phyloP scores from a whole-genome alignment of 441 rosid species.

The Rhodomyrtus psidioides region DNA sequence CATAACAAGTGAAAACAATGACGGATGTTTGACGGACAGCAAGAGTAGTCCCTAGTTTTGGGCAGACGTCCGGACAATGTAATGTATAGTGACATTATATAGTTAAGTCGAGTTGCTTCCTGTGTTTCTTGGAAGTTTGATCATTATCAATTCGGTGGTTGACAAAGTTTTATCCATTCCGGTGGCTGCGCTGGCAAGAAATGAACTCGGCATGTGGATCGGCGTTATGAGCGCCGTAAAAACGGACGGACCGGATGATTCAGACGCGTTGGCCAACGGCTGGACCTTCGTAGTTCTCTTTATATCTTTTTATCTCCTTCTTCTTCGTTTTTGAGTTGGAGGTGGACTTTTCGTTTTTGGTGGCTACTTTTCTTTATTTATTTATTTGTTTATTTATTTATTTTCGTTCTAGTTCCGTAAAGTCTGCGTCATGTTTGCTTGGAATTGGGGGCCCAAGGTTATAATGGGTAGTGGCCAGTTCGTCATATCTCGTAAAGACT shows the following conservation, averaged over 20 bases:
- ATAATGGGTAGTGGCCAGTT: background rate
- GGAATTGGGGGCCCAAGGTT: background rate
- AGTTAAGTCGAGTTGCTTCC: background rate
- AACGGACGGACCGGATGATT: background rate
- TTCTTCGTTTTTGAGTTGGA: no score
- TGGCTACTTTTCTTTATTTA: background rate
- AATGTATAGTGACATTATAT: no score
- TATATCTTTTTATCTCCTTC: no score
- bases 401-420: no score
- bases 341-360: background rate
- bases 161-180: background rate
- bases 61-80: no score
- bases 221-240: background rate
- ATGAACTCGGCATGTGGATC: background rate
- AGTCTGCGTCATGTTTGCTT: background rate
- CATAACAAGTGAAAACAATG: background rate
- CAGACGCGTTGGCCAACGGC: background rate
- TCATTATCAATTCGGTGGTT: background rate
- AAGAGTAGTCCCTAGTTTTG: background rate
- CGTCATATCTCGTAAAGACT: no score
- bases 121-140: no score
- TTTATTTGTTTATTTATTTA: no score
- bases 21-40: background rate
- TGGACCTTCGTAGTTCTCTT: background rate
- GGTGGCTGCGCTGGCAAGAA: background rate